Evolutionary conservation across 2,329 filamentous ascomycete genomes (phyloP).

Genomic region (Phialophora tarda): DNA sequence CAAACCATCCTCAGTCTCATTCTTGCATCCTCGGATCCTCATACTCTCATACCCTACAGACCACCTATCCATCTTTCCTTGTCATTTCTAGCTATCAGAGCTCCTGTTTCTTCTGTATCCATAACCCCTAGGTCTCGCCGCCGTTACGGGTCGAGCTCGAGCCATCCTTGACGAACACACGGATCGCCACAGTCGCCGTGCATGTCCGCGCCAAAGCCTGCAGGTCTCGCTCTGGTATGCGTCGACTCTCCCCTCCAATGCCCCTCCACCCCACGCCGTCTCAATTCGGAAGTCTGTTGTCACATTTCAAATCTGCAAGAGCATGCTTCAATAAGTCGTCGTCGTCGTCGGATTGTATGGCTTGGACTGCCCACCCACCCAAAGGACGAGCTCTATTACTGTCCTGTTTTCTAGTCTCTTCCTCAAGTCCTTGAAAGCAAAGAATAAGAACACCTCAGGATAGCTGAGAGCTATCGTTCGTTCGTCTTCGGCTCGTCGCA

Average conservation of each 20-base stretch:
- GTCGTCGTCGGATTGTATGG: neutral
- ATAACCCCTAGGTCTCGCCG: slow-evolving; percentile 5
- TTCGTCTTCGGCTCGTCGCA: neutral
- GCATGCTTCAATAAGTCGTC: neutral
- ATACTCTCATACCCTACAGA: neutral
- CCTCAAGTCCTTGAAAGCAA: neutral
- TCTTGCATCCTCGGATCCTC: neutral
- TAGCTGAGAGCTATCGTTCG: too few relatives aligned
- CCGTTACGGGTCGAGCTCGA: slow-evolving; percentile 5
- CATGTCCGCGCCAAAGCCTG: slow-evolving; percentile 27
- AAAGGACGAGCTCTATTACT: neutral
- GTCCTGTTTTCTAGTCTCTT: neutral
- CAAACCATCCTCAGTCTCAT: slow-evolving; percentile 1
- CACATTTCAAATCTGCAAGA: neutral
- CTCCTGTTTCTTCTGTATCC: slow-evolving; percentile 6
- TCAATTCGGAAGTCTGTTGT: slow-evolving; percentile 34
- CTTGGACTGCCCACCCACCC: neutral
- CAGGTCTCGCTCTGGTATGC: slow-evolving; percentile 33
- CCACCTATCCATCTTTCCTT: slow-evolving; percentile 10
- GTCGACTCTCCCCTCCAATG: slow-evolving; percentile 1
- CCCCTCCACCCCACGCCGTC: slow-evolving; percentile 9
- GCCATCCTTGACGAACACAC: slow-evolving; percentile 28
- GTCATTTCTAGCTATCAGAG: slow-evolving; percentile 17
- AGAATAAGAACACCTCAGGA: neutral
- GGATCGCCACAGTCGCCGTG: slow-evolving; percentile 30